Evolutionary conservation across 2,329 filamentous ascomycete species (phyloP).

Genomic region (Fusarium udum): DNA sequence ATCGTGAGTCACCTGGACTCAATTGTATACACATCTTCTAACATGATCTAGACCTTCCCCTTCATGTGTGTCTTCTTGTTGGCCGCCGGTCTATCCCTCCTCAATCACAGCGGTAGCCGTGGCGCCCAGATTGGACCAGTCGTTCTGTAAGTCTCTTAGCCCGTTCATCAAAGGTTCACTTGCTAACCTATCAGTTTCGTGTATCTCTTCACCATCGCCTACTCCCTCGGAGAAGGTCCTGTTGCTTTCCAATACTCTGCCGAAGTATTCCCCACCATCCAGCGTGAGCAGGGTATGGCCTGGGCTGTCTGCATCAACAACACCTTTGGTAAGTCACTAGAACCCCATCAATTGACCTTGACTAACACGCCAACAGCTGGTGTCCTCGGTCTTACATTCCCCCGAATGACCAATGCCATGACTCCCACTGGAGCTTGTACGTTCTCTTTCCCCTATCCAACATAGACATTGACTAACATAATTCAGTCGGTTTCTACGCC

Average conservation of each 20-base stretch:
- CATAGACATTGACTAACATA: neutral
- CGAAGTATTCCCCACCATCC: conserved; percentile 51
- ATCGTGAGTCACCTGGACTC: conserved; percentile 16
- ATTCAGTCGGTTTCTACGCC: conserved; percentile 54
- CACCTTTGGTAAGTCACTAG: conserved; percentile 35
- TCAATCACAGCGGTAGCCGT: conserved; percentile 36
- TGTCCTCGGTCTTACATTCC: conserved; percentile 46
- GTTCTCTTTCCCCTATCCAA: neutral
- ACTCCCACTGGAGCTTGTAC: conserved; percentile 46
- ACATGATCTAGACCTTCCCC: conserved; percentile 45
- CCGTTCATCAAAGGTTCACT: accelerated
- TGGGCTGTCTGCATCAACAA: conserved; percentile 52
- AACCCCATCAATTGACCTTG: accelerated
- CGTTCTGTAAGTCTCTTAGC: conserved; percentile 25
- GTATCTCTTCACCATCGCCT: conserved; percentile 50
- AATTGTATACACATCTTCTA: neutral
- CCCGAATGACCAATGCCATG: conserved; percentile 46
- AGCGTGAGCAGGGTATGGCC: conserved; percentile 52
- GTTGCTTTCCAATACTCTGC: conserved; percentile 53
- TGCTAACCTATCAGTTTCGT: conserved; percentile 39
- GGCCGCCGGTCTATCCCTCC: conserved; percentile 46
- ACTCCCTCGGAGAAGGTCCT: conserved; percentile 50
- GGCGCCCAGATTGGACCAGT: conserved; percentile 44
- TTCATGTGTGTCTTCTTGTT: conserved; percentile 48
- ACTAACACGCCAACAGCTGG: conserved; percentile 35